Evolutionary conservation across 2,329 filamentous ascomycete species (phyloP).

Genomic region (Penicillium sp.): DNA sequence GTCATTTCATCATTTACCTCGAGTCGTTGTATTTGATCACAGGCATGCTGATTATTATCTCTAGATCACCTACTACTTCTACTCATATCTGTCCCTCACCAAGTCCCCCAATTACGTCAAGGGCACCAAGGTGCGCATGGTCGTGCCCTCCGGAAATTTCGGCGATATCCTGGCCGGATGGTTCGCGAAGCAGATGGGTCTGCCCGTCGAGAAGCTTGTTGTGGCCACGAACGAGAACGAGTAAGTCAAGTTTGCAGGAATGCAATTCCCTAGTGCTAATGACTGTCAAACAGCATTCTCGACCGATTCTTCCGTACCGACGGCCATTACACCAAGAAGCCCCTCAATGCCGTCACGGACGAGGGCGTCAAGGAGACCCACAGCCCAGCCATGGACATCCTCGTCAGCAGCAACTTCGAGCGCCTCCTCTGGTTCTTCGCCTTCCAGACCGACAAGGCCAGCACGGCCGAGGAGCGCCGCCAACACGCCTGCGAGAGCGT

Average conservation of each 20-base stretch:
- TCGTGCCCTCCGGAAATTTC: slow-evolving; percentile 95
- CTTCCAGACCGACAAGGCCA: slow-evolving; percentile 59
- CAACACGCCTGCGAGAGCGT: slow-evolving; percentile 70
- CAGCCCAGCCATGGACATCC: slow-evolving; percentile 95
- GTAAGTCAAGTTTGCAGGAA: background rate
- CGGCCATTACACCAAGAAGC: slow-evolving; percentile 82
- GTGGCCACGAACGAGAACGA: slow-evolving; percentile 95
- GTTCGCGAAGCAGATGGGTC: slow-evolving; percentile 87
- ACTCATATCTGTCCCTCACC: slow-evolving; percentile 83
- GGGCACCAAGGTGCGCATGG: slow-evolving; percentile 67
- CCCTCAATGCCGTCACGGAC: slow-evolving; percentile 43
- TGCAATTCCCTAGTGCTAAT: background rate
- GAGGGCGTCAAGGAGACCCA: slow-evolving; percentile 87
- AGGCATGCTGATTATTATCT: background rate
- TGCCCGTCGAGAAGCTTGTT: slow-evolving; percentile 84
- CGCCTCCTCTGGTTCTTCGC: slow-evolving; percentile 91
- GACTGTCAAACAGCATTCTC: slow-evolving; percentile 63
- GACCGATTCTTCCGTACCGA: slow-evolving; percentile 89
- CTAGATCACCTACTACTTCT: slow-evolving; percentile 94
- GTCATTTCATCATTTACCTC: background rate
- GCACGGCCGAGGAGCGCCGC: slow-evolving; percentile 47
- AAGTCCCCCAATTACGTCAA: slow-evolving; percentile 62
- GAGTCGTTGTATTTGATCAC: background rate
- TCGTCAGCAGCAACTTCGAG: slow-evolving; percentile 96
- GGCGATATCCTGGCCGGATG: slow-evolving; percentile 87